A percentile compares a stretch with the other conserved stretches of the same genome.
These are phyloP conservation scores for Yamadazyma atmosphaerica DNA, from an alignment of 1,139 yeast species.

Conservation along the genomic window DNA sequence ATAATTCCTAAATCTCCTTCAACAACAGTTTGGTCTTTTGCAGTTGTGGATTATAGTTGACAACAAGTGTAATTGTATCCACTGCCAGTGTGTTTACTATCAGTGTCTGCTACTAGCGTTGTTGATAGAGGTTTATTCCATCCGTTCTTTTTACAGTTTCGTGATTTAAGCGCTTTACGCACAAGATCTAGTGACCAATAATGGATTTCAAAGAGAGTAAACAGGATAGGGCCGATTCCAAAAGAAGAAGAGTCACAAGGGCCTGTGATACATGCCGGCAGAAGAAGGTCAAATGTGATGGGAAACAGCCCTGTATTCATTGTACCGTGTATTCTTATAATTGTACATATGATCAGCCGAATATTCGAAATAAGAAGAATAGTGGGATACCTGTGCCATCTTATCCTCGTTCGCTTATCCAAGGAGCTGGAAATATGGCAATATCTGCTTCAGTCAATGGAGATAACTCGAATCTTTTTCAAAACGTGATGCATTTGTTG, in stretches of 20 bases:
- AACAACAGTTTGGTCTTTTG: too few species aligned
- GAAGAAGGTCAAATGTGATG: constrained; percentile 87
- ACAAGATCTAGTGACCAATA: too few species aligned
- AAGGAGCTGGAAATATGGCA: constrained; percentile 9
- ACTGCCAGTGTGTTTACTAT: too few species aligned
- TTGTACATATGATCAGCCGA: constrained; percentile 75
- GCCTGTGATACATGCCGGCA: constrained; percentile 82
- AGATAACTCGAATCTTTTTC: constrained; percentile 24
- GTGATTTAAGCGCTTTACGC: too few species aligned
- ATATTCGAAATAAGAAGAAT: constrained; percentile 52
- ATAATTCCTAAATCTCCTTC: too few species aligned
- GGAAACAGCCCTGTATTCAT: constrained; percentile 82
- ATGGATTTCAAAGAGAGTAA: constrained; percentile 1
- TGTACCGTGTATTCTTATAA: constrained; percentile 84
- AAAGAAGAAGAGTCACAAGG: constrained; percentile 76
- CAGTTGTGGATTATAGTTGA: too few species aligned
- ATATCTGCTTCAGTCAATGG: constrained; percentile 10
- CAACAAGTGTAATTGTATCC: too few species aligned
- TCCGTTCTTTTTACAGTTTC: too few species aligned
- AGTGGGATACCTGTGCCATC: constrained; percentile 34
- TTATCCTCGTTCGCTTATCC: constrained; percentile 16
- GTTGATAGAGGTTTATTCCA: too few species aligned
- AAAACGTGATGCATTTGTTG: constrained; percentile 38
- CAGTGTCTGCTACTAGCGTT: too few species aligned
- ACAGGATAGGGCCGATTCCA: constrained; percentile 26